phyloP scores from a whole-genome alignment of 352 stramenopile species.

The Pythium aphanidermatum region DNA sequence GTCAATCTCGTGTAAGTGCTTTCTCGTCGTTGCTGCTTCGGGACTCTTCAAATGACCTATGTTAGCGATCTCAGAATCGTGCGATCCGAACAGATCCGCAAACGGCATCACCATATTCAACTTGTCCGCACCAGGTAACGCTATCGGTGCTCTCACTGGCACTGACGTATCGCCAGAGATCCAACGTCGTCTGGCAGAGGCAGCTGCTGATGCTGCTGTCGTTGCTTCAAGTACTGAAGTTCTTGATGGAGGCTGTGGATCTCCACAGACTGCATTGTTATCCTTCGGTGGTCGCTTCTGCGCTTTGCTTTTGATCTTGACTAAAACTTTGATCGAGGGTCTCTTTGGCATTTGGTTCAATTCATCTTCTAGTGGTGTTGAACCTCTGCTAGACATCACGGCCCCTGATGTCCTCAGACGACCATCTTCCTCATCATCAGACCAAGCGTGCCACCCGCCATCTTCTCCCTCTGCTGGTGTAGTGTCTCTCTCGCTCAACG shows the following conservation, averaged over 20 bases:
- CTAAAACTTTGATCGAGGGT: conserved; percentile 5
- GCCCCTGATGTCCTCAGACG: conserved; percentile 4
- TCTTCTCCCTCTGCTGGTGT: neutral
- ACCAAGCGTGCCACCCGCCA: conserved; percentile 23
- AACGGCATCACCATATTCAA: conserved; percentile 41
- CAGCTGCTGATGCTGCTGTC: neutral
- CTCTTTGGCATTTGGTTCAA: neutral
- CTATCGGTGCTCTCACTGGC: neutral
- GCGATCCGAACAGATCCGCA: conserved; percentile 12
- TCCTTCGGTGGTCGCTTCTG: neutral
- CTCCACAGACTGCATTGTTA: too few relatives aligned
- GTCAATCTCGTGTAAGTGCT: conserved; percentile 22
- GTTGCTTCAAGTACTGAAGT: neutral
- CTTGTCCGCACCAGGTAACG: conserved; percentile 21
- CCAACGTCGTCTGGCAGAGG: neutral
- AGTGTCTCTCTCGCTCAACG: neutral
- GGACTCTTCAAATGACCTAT: neutral
- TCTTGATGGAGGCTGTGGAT: too few relatives aligned
- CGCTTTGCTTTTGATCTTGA: conserved; percentile 2
- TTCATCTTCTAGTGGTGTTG: too few relatives aligned
- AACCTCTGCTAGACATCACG: too few relatives aligned
- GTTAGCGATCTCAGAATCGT: neutral
- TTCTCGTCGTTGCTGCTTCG: neutral
- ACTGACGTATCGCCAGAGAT: neutral
- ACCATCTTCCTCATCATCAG: conserved; percentile 21